Evolutionary conservation across 441 rosid species (phyloP).

Genomic region (Gossypium trilobum): DNA sequence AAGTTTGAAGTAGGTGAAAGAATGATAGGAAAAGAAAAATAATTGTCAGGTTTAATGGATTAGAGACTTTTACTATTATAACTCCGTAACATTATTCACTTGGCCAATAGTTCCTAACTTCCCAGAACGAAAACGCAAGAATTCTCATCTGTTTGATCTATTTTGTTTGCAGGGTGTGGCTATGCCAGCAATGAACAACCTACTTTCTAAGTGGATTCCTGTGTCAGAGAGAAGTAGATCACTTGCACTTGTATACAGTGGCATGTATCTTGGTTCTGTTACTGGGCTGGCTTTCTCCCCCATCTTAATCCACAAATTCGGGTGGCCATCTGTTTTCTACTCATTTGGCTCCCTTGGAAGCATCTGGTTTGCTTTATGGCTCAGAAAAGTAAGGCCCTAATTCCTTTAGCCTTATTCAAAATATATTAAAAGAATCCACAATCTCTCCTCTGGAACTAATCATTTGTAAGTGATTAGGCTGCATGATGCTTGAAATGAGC

Average conservation of each 20-base stretch:
- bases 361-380: slow-evolving; percentile 83
- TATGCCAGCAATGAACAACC: slow-evolving; percentile 99
- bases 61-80: neutral
- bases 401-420: slow-evolving; percentile 10
- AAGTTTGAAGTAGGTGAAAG: slow-evolving; percentile 1
- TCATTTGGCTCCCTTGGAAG: slow-evolving; percentile 91
- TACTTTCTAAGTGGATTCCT: slow-evolving; percentile 95
- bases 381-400: slow-evolving; percentile 42
- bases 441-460: neutral
- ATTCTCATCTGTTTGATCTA: slow-evolving; percentile 17
- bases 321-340: slow-evolving; percentile 96
- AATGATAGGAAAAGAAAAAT: neutral
- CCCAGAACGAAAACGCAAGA: neutral
- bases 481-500: neutral
- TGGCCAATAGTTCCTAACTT: neutral
- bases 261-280: slow-evolving; percentile 99
- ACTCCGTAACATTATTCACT: neutral
- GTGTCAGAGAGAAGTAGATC: slow-evolving; percentile 98
- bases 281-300: slow-evolving; percentile 85
- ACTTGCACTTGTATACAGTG: slow-evolving; percentile 85
- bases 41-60: neutral
- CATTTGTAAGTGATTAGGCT: neutral
- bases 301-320: slow-evolving; percentile 65
- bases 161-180: slow-evolving; percentile 78
- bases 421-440: neutral